A percentile compares a stretch with the other conserved stretches of the same genome.
These are phyloP conservation scores for Mortierella sp. DNA, from an alignment of 371 early-diverging fungal species.

Conservation along the genomic window DNA sequence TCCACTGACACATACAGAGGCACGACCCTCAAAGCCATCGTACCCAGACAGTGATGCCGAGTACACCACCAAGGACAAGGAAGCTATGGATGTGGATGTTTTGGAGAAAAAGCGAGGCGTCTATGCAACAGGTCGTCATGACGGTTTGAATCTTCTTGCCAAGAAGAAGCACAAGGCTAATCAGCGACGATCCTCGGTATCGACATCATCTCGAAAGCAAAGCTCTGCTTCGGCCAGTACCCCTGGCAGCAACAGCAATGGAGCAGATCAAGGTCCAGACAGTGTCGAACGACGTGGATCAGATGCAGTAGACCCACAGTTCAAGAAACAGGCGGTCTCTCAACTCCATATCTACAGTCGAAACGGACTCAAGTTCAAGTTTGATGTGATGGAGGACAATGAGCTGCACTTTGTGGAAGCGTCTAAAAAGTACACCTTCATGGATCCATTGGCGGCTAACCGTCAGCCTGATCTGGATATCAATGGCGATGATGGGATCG, in stretches of 20 bases:
- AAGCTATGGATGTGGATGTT: conserved; percentile 13
- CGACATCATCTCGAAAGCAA: conserved; percentile 11
- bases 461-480: conserved; percentile 38
- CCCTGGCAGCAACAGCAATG: neutral
- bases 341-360: conserved; percentile 52
- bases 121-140: conserved; percentile 38
- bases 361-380: conserved; percentile 55
- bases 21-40: conserved; percentile 1
- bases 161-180: conserved; percentile 33
- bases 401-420: conserved; percentile 53
- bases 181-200: conserved; percentile 18
- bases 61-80: conserved; percentile 49
- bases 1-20: neutral
- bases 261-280: neutral
- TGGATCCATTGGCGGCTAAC: conserved; percentile 46
- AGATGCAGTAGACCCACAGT: conserved; percentile 14
- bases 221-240: neutral
- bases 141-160: conserved; percentile 34
- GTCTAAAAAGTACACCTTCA: conserved; percentile 52
- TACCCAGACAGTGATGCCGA: conserved; percentile 43
- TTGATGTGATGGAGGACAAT: conserved; percentile 53
- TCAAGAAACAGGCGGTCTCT: conserved; percentile 43
- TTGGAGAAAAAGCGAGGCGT: conserved; percentile 34
- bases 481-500: neutral
- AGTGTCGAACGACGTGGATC: conserved; percentile 14